Evolutionary conservation across 192 early-diverging fungal species (phyloP).

Genomic region (Mortierella hygrophila): DNA sequence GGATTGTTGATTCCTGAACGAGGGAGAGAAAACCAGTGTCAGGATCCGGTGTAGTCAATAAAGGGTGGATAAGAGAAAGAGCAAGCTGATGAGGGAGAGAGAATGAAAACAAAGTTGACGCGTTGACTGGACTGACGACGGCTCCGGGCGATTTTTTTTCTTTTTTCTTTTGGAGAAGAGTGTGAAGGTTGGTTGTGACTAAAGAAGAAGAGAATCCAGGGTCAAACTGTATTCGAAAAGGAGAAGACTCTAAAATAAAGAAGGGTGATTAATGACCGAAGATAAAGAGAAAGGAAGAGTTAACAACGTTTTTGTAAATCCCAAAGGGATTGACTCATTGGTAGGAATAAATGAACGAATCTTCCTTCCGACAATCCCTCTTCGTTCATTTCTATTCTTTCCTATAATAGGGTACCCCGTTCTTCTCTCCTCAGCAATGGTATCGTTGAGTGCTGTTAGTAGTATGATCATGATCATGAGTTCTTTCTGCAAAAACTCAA

Average conservation of each 20-base stretch:
- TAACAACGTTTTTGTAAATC: neutral
- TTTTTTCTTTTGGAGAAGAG: neutral
- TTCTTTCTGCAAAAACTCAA: neutral
- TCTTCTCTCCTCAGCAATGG: neutral
- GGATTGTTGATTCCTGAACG: neutral
- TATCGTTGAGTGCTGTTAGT: neutral
- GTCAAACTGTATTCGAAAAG: neutral
- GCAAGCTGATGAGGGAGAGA: neutral
- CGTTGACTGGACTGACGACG: neutral
- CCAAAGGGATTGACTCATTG: neutral
- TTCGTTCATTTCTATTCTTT: neutral
- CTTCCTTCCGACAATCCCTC: neutral
- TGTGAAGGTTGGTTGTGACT: neutral
- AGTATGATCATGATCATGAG: constrained; percentile 1
- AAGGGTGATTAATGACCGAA: neutral
- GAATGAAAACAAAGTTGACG: neutral
- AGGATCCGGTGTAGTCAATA: neutral
- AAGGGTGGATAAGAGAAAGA: neutral
- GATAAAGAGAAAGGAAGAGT: neutral
- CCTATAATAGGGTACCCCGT: neutral
- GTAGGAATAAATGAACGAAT: neutral
- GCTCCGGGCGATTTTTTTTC: neutral
- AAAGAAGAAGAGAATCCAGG: neutral
- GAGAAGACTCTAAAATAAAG: too few relatives aligned
- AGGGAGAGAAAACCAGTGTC: neutral